Evolutionary conservation across 2,329 filamentous ascomycete genomes (phyloP), one percentile per base, ranked within the genome.

Genomic region (Talaromyces piceae): DNA sequence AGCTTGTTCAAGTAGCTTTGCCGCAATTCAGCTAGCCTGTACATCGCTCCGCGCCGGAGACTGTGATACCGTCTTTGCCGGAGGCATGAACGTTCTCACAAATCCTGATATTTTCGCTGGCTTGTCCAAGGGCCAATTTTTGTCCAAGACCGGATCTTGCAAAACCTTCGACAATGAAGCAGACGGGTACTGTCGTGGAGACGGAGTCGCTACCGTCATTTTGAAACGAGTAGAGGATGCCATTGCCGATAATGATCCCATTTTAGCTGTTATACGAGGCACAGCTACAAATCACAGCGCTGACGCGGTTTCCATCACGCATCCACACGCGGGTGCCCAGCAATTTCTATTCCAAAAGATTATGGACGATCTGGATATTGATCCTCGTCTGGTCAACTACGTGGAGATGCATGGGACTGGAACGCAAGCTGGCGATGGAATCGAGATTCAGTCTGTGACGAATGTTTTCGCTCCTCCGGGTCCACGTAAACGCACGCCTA

Each of bases 361-460:
- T 11, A 47, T 67, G 26, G 45, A 55, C 0, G 31, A 55, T 1
- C 59, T 65, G 18, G 56, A 55, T 3, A 50, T 68, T 1, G 53
- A 63, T 6, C 62, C 68, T 6, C 76, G 81, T 41, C 83, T 88
- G 57, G 78, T 91, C 50, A 81, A 81, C 67, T 91, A 90, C 62
- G 80, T 91, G 7, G 87, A 91, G 69, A 87, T 90, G 82, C 87
- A 91, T 67, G 87, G 85, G 16, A 91, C 87, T 2, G 87, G 87
- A 37, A 91, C 86, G 0, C 84, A 89, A 65, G 86, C 84, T 28
- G 87, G 86, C 54, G 87, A 91, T 59, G 23, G 20, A 12, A 23
- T 41, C 13, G 50, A 37, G 13, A 47, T 49, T 68, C 69, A 52
- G 8, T 37, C 46, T 63, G 76, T 57, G 66, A 71, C 33, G 69